Percentiles rank a stretch among this genome's conserved stretches.
phyloP scores from a whole-genome alignment of 345 rosid genomes.

The Eucalyptus brandiana region DNA sequence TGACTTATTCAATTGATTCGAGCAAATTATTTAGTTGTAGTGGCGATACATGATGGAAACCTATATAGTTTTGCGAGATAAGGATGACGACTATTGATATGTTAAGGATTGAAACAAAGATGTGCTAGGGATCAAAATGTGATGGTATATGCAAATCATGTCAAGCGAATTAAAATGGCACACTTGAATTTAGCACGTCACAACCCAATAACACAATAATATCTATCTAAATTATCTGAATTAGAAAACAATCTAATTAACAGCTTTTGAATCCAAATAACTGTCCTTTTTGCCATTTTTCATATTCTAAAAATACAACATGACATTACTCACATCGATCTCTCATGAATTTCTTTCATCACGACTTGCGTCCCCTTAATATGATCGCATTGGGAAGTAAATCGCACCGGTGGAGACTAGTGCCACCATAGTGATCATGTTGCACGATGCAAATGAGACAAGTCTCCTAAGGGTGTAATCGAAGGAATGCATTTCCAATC shows the following conservation, averaged over 20 bases:
- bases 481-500: not conserved
- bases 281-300: not conserved
- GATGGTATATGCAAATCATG: not conserved
- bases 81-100: not conserved
- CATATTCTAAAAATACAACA: not conserved
- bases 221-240: not conserved
- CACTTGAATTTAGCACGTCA: not conserved
- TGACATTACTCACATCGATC: not conserved
- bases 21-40: not conserved
- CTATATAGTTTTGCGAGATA: not conserved
- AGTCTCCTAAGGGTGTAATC: not conserved
- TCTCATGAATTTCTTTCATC: not conserved
- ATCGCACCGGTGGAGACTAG: not conserved
- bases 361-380: not conserved
- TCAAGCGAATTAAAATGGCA: not conserved
- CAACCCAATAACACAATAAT: not conserved
- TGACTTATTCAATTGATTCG: not conserved
- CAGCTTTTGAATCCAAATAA: not conserved
- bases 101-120: not conserved
- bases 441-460: not conserved
- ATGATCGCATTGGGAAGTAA: not conserved
- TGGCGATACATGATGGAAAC: not conserved
- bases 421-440: not conserved
- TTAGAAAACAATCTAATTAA: not conserved
- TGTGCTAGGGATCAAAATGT: not conserved